Base-by-base conservation (phyloP, 192 early-diverging fungal genomes). In the Lobosporangium transversale region DNA sequence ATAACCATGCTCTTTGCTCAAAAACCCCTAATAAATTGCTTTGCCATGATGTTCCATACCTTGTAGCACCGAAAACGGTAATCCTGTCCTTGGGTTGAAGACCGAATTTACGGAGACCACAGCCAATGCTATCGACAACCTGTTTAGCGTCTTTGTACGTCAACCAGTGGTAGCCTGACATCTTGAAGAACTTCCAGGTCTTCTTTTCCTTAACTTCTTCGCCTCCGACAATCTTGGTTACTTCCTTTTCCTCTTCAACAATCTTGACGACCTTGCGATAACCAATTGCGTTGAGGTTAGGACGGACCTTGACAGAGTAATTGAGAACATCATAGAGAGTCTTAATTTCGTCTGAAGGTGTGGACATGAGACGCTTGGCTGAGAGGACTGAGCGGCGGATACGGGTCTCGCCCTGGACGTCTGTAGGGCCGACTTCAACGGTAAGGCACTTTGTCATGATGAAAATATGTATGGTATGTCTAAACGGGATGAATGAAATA, bases 101-200 rank as follows among this genome's bases (percentile, higher is more conserved):
- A 3, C 92, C 92, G 42, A 97, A 85, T 44, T 92, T 75, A 54
- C 71, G 63, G 12, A 98, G 80, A 49, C 94, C 94, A 29, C 87
- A 79, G 21, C 94, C 93, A 58, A 95, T 80, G 27, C 83, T 66
- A 29, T 79, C 62, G 8, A 85, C 66, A 31, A 79, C 70, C 29
- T 85, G 73, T 58, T 70, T 79, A 63, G 87, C 91, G 47, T 97
- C 89, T 21, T 74, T 78, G 58, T 93, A 95, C 50, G 89, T 94
- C 66, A 94, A 76, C 89, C 92, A 98, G 64, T 86, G 60, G 85
- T 91, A 97, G n/a, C 67, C 80, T 15, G 89, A 87, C 58, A 97
- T 82, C 75, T 90, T 85, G 71, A 92, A 92, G 70, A 86, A 94
- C 62, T 86, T 92, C 94, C 93, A 95, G 30, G 56, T 89, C 79